Conservation (phyloP, 345 rosid genomes). For the Eucalyptus erythrocorys region DNA sequence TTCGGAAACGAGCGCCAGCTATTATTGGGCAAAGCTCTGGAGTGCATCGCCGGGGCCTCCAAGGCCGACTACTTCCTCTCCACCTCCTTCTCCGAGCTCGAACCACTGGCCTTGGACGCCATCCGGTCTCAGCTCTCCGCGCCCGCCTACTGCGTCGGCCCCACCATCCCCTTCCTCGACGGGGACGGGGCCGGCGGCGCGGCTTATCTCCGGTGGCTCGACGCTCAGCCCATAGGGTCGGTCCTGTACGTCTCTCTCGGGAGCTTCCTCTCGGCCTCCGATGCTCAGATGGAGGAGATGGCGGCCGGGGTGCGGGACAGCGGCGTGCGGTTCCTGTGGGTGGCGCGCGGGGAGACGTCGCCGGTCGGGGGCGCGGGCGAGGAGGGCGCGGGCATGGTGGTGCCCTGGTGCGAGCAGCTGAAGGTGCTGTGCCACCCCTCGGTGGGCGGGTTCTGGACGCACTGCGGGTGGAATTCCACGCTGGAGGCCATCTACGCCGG, state of each 20-base stretch:
- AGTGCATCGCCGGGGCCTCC: not conserved
- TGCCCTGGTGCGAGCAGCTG: slow-evolving; percentile 15
- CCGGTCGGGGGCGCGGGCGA: not conserved
- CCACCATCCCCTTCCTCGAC: slow-evolving; percentile 3
- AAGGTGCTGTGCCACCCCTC: slow-evolving; percentile 7
- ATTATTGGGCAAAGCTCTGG: not conserved
- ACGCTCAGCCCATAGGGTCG: slow-evolving; percentile 10
- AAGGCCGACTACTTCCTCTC: slow-evolving; percentile 16
- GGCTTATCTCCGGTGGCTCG: slow-evolving; percentile 11
- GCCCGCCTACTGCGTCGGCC: slow-evolving; percentile 21
- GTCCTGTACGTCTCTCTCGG: slow-evolving; percentile 30
- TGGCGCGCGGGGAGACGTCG: slow-evolving; percentile 10
- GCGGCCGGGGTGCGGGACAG: slow-evolving; percentile 8
- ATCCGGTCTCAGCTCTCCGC: not conserved
- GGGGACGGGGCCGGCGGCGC: not conserved
- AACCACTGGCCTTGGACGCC: slow-evolving; percentile 1
- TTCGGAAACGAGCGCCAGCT: not conserved
- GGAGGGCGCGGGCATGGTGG: not conserved
- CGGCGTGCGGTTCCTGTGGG: slow-evolving; percentile 18
- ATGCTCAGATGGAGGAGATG: slow-evolving; percentile 16
- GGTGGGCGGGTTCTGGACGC: slow-evolving; percentile 12
- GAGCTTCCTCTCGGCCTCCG: slow-evolving; percentile 17
- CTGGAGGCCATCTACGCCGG: slow-evolving; percentile 14
- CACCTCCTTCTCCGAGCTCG: slow-evolving; percentile 18
- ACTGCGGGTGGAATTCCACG: slow-evolving; percentile 20